phyloP scores from a whole-genome alignment of 306 rosid genomes.

The Prunus fruticosa region DNA sequence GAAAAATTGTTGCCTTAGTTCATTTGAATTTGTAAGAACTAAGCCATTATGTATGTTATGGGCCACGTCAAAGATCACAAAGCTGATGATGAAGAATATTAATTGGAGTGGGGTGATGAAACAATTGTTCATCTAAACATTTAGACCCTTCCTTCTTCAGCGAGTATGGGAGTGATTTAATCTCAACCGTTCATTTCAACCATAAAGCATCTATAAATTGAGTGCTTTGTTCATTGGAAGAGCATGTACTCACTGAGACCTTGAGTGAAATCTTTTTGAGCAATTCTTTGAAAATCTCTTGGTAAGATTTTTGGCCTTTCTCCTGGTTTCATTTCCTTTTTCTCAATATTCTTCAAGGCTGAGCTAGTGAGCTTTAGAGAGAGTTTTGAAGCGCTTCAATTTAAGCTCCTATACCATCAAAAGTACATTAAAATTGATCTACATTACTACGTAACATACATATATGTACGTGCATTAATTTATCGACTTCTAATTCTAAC shows the following conservation, averaged over 20 bases:
- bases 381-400: background rate
- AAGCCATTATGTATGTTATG: background rate
- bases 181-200: conserved; percentile 4
- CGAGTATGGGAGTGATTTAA: background rate
- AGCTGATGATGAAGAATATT: background rate
- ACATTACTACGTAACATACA: background rate
- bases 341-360: background rate
- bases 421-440: background rate
- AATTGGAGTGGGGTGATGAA: background rate
- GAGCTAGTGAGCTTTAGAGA: background rate
- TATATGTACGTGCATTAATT: background rate
- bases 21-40: background rate
- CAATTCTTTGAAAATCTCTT: background rate
- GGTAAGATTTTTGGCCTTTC: too few relatives aligned
- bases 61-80: background rate
- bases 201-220: background rate
- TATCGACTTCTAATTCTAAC: background rate
- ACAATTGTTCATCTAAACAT: background rate
- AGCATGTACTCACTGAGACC: background rate
- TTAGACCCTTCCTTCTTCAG: background rate
- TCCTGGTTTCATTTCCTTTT: background rate
- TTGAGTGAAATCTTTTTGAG: background rate
- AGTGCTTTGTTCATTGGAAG: background rate
- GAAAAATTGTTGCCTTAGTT: background rate
- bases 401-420: background rate